A percentile compares a stretch with the other conserved stretches of the same genome.
Conservation (phyloP, 2,329 filamentous ascomycete genomes). For the Monosporascus cannonballus region DNA sequence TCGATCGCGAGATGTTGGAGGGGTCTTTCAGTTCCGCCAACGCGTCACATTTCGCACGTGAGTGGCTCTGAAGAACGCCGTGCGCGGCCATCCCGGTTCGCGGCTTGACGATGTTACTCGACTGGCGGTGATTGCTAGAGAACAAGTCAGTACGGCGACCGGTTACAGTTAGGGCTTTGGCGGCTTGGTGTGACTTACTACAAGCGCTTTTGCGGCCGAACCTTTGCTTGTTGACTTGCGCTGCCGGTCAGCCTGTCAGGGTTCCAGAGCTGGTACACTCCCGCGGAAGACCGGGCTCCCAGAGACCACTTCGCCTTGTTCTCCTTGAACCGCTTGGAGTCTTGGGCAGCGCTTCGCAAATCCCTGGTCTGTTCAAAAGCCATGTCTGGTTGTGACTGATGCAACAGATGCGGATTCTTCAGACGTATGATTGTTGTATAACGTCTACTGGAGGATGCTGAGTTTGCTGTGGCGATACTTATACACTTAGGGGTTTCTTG, state of each 20-base stretch:
- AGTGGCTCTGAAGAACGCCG: slow-evolving; percentile 20
- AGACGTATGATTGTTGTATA: not conserved
- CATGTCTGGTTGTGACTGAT: slow-evolving; percentile 10
- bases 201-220: slow-evolving; percentile 28
- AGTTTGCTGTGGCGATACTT: not conserved
- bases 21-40: slow-evolving; percentile 31
- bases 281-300: slow-evolving; percentile 27
- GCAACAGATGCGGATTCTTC: no score
- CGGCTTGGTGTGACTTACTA: slow-evolving; percentile 23
- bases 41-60: slow-evolving; percentile 28
- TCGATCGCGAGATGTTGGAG: slow-evolving; percentile 26
- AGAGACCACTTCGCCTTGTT: slow-evolving; percentile 35
- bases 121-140: slow-evolving; percentile 10
- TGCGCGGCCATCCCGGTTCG: slow-evolving; percentile 11
- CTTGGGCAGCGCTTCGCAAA: slow-evolving; percentile 36
- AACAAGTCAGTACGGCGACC: slow-evolving; percentile 4
- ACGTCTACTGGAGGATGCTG: not conserved
- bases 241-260: slow-evolving; percentile 15
- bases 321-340: slow-evolving; percentile 39
- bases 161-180: not conserved
- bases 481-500: not conserved
- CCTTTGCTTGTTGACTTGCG: slow-evolving; percentile 27
- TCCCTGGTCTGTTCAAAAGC: slow-evolving; percentile 30
- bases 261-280: slow-evolving; percentile 12
- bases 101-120: slow-evolving; percentile 33